phyloP scores from a whole-genome alignment of 2,329 filamentous ascomycete genomes.

The Aspergillus tubingensis region DNA sequence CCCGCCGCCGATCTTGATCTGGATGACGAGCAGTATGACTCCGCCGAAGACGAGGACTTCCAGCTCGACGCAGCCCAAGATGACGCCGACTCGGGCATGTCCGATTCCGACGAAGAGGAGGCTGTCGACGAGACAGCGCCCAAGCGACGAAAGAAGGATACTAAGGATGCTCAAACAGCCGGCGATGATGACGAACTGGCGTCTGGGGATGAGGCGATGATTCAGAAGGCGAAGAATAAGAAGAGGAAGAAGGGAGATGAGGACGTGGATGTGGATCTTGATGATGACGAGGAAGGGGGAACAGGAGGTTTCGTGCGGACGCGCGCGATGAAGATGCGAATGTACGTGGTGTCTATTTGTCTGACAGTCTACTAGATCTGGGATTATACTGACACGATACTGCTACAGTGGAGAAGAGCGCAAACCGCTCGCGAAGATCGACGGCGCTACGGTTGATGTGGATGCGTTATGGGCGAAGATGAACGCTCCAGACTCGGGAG shows the following conservation, averaged over 20 bases:
- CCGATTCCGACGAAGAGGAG: conserved; percentile 36
- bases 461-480: conserved; percentile 57
- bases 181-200: conserved; percentile 45
- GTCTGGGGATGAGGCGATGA: conserved; percentile 60
- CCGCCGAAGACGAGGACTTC: conserved; percentile 43
- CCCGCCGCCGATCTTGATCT: conserved; percentile 24
- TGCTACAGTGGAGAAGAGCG: conserved; percentile 48
- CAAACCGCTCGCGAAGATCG: conserved; percentile 50
- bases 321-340: conserved; percentile 53
- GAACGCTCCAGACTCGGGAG: conserved; percentile 39
- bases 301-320: conserved; percentile 57
- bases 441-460: conserved; percentile 57
- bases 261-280: conserved; percentile 34
- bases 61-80: conserved; percentile 36
- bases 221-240: conserved; percentile 49
- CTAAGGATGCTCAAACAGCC: conserved; percentile 22
- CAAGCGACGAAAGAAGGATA: conserved; percentile 40
- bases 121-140: conserved; percentile 5
- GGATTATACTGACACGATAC: background rate
- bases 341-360: conserved; percentile 36
- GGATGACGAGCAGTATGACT: conserved; percentile 41
- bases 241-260: conserved; percentile 41
- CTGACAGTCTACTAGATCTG: background rate
- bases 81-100: conserved; percentile 33
- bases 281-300: conserved; percentile 42